phyloP scores from a whole-genome alignment of 2,329 filamentous ascomycete genomes.

The Claviceps pazoutovae region DNA sequence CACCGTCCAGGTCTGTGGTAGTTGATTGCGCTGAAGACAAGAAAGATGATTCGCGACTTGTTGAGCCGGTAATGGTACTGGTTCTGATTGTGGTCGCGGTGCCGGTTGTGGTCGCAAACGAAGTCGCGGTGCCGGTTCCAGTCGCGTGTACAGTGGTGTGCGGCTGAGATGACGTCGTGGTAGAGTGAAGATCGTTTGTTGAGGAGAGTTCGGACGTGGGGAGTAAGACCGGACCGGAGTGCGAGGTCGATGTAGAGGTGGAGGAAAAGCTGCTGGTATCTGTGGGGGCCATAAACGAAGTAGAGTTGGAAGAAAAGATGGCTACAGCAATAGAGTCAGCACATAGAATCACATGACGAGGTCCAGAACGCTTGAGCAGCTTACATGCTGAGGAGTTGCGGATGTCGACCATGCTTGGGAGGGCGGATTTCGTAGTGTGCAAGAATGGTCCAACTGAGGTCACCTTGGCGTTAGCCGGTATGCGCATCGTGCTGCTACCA shows the following conservation, averaged over 20 bases:
- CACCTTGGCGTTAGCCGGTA: slow-evolving; percentile 1
- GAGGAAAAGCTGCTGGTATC: slow-evolving; percentile 1
- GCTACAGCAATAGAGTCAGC: background rate
- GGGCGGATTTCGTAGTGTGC: slow-evolving; percentile 5
- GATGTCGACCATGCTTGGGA: slow-evolving; percentile 5
- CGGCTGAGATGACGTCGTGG: background rate
- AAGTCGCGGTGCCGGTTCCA: background rate
- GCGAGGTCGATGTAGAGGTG: background rate
- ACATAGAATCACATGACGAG: background rate
- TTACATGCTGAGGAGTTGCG: slow-evolving; percentile 14
- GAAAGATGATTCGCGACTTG: background rate
- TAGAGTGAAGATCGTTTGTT: background rate
- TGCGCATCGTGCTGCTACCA: background rate
- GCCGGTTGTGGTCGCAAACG: background rate
- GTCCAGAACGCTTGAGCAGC: background rate
- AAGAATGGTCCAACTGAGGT: slow-evolving; percentile 7
- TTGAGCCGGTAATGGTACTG: slow-evolving; percentile 1
- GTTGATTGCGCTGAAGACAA: background rate
- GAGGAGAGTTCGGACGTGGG: background rate
- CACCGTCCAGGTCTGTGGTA: background rate
- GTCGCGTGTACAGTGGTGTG: background rate
- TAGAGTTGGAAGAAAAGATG: slow-evolving; percentile 3
- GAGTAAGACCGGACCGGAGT: background rate
- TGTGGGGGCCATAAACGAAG: slow-evolving; percentile 1
- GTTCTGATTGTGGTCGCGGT: background rate